Evolutionary conservation across 257 asterid species (phyloP).

Genomic region (Capsicum rhomboideum): DNA sequence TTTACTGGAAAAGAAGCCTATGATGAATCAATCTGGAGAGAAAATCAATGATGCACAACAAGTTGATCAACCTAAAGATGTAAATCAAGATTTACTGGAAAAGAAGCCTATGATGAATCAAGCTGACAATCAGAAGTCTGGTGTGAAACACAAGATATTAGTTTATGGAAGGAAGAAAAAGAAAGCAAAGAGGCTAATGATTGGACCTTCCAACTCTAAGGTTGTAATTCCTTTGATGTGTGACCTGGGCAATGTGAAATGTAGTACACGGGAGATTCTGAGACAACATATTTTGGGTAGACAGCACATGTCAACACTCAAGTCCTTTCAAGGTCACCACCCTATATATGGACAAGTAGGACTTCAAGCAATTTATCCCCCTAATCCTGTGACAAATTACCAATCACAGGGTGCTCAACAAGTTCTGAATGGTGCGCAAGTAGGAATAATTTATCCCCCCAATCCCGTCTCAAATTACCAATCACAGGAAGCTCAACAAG

Average conservation of each 20-base stretch:
- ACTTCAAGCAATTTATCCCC: slow-evolving; percentile 26
- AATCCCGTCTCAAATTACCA: too few relatives aligned
- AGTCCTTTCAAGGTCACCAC: slow-evolving; percentile 11
- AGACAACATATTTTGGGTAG: slow-evolving; percentile 14
- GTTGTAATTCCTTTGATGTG: slow-evolving; percentile 14
- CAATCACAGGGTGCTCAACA: too few relatives aligned
- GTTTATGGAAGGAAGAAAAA: slow-evolving; percentile 13
- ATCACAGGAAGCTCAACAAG: slow-evolving; percentile 10
- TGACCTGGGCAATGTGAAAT: slow-evolving; percentile 19
- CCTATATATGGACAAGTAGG: slow-evolving; percentile 14
- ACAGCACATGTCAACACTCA: slow-evolving; percentile 16
- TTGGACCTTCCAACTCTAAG: slow-evolving; percentile 12
- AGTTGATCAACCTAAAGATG: background rate
- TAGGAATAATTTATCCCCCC: too few relatives aligned
- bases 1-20: background rate
- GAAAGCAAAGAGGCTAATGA: background rate
- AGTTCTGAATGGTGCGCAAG: too few relatives aligned
- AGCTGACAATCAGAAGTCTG: background rate
- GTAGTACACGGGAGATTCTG: slow-evolving; percentile 11
- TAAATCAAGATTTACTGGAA: background rate
- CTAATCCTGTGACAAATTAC: slow-evolving; percentile 8
- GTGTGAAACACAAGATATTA: slow-evolving; percentile 5
- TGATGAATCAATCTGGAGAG: background rate
- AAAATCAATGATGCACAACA: background rate
- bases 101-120: background rate